A percentile compares a stretch with the other conserved stretches of the same genome.
phyloP scores from a whole-genome alignment of 495 filamentous ascomycete genomes.

The Rhypophila decipiens region DNA sequence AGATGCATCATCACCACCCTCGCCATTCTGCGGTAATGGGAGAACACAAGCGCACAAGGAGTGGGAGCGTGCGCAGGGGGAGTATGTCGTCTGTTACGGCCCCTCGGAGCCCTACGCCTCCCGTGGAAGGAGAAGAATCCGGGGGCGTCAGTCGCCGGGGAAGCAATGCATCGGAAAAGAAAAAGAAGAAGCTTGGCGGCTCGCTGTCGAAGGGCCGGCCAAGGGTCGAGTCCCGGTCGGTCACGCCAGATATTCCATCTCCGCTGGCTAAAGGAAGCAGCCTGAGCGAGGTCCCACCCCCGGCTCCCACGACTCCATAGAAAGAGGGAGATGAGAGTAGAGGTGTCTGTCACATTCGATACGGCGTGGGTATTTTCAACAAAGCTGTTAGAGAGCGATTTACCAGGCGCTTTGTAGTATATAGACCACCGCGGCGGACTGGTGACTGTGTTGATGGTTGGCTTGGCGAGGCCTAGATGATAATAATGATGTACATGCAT shows the following conservation, averaged over 20 bases:
- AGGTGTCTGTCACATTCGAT: not conserved
- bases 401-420: too few relatives aligned
- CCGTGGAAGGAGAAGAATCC: constrained; percentile 39
- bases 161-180: constrained; percentile 44
- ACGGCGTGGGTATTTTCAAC: not conserved
- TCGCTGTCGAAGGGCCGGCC: constrained; percentile 30
- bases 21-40: constrained; percentile 32
- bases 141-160: constrained; percentile 30
- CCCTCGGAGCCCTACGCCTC: constrained; percentile 44
- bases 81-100: constrained; percentile 39
- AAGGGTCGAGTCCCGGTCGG: constrained; percentile 38
- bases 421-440: too few relatives aligned
- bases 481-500: too few relatives aligned
- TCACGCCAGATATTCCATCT: constrained; percentile 45
- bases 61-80: constrained; percentile 41
- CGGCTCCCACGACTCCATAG: constrained; percentile 8
- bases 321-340: not conserved
- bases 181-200: constrained; percentile 39
- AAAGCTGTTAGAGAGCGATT: too few relatives aligned
- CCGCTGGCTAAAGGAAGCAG: constrained; percentile 46
- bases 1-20: constrained; percentile 30
- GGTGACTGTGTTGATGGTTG: too few relatives aligned
- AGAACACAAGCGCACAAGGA: constrained; percentile 41
- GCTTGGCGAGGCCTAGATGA: too few relatives aligned
- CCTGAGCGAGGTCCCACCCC: constrained; percentile 18